Evolutionary conservation across 2,329 filamentous ascomycete genomes (phyloP).

Genomic region (Alternaria sp.): DNA sequence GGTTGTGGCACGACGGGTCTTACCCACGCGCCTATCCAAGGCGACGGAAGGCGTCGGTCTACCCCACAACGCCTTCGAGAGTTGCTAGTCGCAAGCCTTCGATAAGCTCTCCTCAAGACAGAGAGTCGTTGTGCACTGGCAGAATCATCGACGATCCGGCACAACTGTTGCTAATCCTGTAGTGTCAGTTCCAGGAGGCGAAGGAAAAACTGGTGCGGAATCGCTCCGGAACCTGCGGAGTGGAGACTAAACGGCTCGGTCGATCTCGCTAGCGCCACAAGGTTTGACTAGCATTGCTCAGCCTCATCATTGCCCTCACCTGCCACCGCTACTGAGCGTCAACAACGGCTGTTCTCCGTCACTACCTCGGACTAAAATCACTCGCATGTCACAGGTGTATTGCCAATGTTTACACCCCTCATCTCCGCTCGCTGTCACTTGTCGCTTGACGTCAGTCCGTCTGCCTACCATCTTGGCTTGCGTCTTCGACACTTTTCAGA

Average conservation of each 20-base stretch:
- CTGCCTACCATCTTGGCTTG: background rate
- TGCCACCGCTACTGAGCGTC: background rate
- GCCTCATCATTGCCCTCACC: conserved; percentile 4
- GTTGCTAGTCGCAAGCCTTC: background rate
- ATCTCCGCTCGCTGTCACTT: background rate
- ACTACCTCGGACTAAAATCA: conserved; percentile 1
- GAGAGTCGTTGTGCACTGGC: background rate
- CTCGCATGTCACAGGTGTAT: background rate
- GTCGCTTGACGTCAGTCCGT: conserved; percentile 3
- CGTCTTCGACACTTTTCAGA: background rate
- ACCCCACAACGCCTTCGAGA: background rate
- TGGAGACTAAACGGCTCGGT: conserved; percentile 18
- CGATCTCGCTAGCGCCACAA: conserved; percentile 12
- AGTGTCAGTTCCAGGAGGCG: conserved; percentile 3
- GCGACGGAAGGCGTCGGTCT: background rate
- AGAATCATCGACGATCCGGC: background rate
- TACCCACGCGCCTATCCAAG: background rate
- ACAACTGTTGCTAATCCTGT: background rate
- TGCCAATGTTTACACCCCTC: background rate
- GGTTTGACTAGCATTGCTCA: conserved; percentile 11
- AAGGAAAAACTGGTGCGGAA: conserved; percentile 6
- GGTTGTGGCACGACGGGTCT: background rate
- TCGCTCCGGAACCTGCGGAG: conserved; percentile 2
- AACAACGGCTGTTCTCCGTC: conserved; percentile 7
- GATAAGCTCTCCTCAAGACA: background rate